Base-by-base conservation (phyloP, 208 protist genomes). In the Jaenimonas drosophilae region DNA sequence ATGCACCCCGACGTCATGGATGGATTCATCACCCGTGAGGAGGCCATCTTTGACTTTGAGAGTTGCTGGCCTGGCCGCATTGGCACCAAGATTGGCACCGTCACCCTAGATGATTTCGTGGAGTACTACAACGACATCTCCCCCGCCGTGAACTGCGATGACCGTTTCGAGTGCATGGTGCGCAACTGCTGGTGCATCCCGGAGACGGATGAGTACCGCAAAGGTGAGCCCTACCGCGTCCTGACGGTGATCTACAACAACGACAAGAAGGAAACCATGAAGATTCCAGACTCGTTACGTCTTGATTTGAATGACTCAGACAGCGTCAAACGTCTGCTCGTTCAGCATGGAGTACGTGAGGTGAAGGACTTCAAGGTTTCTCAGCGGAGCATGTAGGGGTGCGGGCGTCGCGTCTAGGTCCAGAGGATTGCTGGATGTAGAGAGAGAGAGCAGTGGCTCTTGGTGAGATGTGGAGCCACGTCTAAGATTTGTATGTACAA, bases 121-220 rank as follows among this genome's bases (percentile, higher is more conserved):
- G 82, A 90, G 38, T 96, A 94, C 75, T 94, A 96, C 70, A 80
- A 69, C 23, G 88, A 96, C 62, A 50, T 96, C 45, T 92, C 81
- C 17, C 82, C 78, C 12, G 59, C 70, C 12, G 66, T 75, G 21
- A 59, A 83, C 23, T 62, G 75, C 17, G 88, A 96, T 38, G 79
- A 74, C n/a, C 70, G 85, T 47, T 96, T 96, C 63, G 45, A 80
- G n/a, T 33, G 24, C 11, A 59, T 76, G 21, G 24, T 96, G 41
- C 49, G 72, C 28, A 59, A 62, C 51, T 63, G 64, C 29, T 96
- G 88, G 88, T 43, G 30, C 11, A 88, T 95, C 41, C 78, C 78
- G 1, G 60, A 47, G 21, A 80, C 71, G 6, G 70, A 85, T 25
- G 74, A 63, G 32, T 86, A 85, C 47, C 65, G 60, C 12, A 62